phyloP scores from a whole-genome alignment of 495 filamentous ascomycete genomes.

The Geoglossum glabrum region DNA sequence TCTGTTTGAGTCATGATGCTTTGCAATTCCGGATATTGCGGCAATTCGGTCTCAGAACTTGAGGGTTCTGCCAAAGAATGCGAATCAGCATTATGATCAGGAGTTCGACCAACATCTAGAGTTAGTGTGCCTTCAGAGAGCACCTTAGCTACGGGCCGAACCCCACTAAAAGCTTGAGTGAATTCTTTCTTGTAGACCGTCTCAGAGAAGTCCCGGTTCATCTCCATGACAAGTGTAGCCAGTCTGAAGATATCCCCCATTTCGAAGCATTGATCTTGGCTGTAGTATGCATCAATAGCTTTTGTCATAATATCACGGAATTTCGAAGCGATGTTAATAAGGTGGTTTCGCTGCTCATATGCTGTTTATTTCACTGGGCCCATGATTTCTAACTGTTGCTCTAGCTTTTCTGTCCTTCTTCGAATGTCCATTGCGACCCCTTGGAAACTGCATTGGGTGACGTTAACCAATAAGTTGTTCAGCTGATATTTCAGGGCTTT shows the following conservation, averaged over 20 bases:
- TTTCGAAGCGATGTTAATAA: conserved; percentile 21
- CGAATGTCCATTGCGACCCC: conserved; percentile 27
- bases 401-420: conserved; percentile 18
- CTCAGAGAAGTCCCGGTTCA: conserved; percentile 22
- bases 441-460: conserved; percentile 31
- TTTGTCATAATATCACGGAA: conserved; percentile 24
- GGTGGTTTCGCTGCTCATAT: conserved; percentile 24
- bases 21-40: conserved; percentile 1
- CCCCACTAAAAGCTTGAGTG: not conserved
- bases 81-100: no score
- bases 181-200: not conserved
- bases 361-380: conserved; percentile 23
- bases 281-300: conserved; percentile 26
- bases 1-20: not conserved
- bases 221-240: conserved; percentile 24
- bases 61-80: no score
- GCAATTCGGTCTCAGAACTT: no score
- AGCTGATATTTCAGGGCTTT: conserved; percentile 25
- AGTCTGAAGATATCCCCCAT: conserved; percentile 17
- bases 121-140: no score
- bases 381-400: conserved; percentile 19
- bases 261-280: conserved; percentile 20
- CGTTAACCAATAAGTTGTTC: conserved; percentile 21
- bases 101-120: no score
- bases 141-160: no score